Evolutionary conservation across 1,284 basidiomycete species (phyloP), one percentile per base, ranked within the genome.

Genomic region (Sanghuangporus sanghuang): DNA sequence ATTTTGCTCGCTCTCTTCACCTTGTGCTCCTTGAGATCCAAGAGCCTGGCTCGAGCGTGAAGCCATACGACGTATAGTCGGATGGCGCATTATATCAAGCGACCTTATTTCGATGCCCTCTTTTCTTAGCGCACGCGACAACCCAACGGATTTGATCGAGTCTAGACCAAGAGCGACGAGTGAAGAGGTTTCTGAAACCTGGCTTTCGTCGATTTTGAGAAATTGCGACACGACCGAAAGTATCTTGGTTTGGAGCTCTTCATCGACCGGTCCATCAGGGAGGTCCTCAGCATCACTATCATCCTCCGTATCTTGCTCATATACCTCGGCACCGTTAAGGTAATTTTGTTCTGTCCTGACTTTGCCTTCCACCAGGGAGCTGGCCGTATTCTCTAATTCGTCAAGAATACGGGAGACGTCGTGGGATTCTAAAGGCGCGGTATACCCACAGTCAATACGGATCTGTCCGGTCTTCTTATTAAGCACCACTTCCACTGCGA

Each of bases 161-260:
- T 82, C 81, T 36, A 83, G 68, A 9, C 81, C 81, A 50, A 83
- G 70, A 8, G 79, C 75, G 9, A 82, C 70, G 27, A 82, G 74
- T 6, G 81, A 81, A 9, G 74, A 72, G 6, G 70, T 71, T 0
- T 69, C 69, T 14, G 64, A 67, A 32, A 81, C 40, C 14, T 72
- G 66, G 14, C 68, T 64, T 5, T 63, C 49, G 38, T 73, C 63
- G 38, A 80, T 57, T 18, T 69, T 71, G 38, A 81, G 69, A 68
- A 81, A 81, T 6, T 72, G 66, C 4, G 76, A 71, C 18, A 78
- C 68, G 12, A 74, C 69, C 18, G 54, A 57, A 35, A 69, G 72
- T 6, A 81, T 53, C 57, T 54, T 63, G 8, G 46, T 32, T 39
- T 62, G 56, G 16, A 62, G 50, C 12, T 46, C 32, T n/a, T 58